Base-by-base conservation (phyloP, 495 filamentous ascomycete species). In the Apiosordaria backusii region DNA sequence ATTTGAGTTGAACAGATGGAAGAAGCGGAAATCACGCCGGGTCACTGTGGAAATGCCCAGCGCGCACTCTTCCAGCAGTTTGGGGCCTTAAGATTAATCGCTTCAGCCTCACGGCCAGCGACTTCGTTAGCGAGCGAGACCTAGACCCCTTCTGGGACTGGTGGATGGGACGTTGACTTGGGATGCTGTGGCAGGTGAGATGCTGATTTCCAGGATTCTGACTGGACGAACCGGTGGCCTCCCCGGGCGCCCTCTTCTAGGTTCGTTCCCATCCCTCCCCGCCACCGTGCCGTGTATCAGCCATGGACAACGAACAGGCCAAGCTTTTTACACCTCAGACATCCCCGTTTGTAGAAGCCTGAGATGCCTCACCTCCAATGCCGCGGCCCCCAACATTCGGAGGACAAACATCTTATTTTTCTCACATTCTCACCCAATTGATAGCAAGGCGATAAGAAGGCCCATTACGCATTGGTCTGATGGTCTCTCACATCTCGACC, bases 21-120 rank as follows among this genome's bases (percentile, higher is more conserved):
- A 19, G 35, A 52, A 54, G 29, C 15, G 35, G 19, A 54, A 62
- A 23, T 67, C 25, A 63, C 21, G 24, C 40, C 23, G 19, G 27
- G 60, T 63, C 29, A 59, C 57, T 50, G 59, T 61, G 59, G 59
- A 40, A 57, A 63, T 67, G 26, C 29, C 24, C 23, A 62, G 26
- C 13, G 21, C 10, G 15, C n/a, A n/a, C 2, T 27, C 57, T 45
- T 45, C 27, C 22, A 59, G 21, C 35, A 25, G 25, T 22, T 63
- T 50, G 50, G 54, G 45, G 35, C 25, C 53, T 29, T 58, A 9
- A 67, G 58, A 67, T 67, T 63, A 64, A 67, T 53, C 59, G 25
- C 24, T 67, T 67, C 66, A 67, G 66, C 66, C 66, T 67, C 66
- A 67, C 66, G 27, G 40, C 55, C 61, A 64, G 64, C 55, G 40